Evolutionary conservation across 768 basidiomycete genomes (phyloP).

Genomic region (Phlebiopsis gigantea): DNA sequence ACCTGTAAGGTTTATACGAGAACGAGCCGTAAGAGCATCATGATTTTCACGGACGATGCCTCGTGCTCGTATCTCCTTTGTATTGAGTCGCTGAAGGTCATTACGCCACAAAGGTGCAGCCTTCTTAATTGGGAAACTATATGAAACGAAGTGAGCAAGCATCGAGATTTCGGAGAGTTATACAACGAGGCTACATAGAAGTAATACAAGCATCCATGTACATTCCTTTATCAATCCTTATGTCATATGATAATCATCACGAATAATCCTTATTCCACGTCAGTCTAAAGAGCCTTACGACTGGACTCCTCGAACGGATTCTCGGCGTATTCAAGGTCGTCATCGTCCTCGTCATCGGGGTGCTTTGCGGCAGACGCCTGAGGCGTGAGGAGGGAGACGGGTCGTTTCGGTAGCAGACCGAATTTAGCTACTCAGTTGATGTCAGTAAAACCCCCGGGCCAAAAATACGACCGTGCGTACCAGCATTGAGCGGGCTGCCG

Average conservation of each 20-base stretch:
- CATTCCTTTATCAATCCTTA: background rate
- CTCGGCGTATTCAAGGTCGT: slow-evolving; percentile 69
- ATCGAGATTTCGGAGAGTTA: too few species aligned
- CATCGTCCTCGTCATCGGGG: slow-evolving; percentile 19
- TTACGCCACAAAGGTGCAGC: too few species aligned
- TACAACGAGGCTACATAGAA: too few species aligned
- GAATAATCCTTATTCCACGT: background rate
- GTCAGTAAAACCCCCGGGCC: background rate
- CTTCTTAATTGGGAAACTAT: too few species aligned
- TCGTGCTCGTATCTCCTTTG: too few species aligned
- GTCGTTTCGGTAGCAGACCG: slow-evolving; percentile 68
- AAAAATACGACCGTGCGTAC: slow-evolving; percentile 10
- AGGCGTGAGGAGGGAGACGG: slow-evolving; percentile 50
- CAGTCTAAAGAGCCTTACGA: background rate
- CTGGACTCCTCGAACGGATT: slow-evolving; percentile 63
- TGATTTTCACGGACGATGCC: too few species aligned
- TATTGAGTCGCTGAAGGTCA: too few species aligned
- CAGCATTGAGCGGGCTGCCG: slow-evolving; percentile 23
- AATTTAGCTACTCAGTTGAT: slow-evolving; percentile 44
- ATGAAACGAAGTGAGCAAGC: too few species aligned
- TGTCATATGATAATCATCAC: background rate
- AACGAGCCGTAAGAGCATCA: too few species aligned
- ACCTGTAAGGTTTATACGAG: too few species aligned
- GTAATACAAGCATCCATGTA: background rate
- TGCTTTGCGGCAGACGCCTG: slow-evolving; percentile 12